phyloP scores from a whole-genome alignment of 495 filamentous ascomycete species.

The Hypoxylon fuscum region DNA sequence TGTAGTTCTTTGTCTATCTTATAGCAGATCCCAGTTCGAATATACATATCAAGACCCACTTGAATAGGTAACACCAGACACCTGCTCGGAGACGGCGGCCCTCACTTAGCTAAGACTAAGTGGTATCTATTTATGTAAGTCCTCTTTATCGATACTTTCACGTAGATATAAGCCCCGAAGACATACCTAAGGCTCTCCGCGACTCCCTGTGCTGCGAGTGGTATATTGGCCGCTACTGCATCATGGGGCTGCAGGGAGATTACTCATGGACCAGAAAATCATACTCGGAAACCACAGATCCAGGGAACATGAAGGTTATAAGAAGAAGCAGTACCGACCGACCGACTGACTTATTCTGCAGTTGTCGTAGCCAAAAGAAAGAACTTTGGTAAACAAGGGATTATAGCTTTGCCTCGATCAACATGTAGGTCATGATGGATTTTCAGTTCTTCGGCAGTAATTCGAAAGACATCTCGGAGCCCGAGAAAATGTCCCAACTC shows the following conservation, averaged over 20 bases:
- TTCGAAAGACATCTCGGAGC: constrained; percentile 42
- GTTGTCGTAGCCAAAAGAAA: constrained; percentile 12
- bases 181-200: too few relatives aligned
- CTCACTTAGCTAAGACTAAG: background rate
- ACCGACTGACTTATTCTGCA: constrained; percentile 17
- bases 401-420: constrained; percentile 13
- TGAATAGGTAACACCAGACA: constrained; percentile 12
- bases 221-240: too few relatives aligned
- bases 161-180: too few relatives aligned
- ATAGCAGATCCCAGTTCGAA: constrained; percentile 16
- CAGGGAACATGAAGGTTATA: background rate
- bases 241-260: too few relatives aligned
- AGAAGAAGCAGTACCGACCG: constrained; percentile 31
- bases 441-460: constrained; percentile 39
- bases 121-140: constrained; percentile 11
- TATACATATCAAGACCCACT: constrained; percentile 24
- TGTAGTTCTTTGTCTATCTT: constrained; percentile 4
- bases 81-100: background rate
- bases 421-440: constrained; percentile 47
- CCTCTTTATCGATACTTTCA: too few relatives aligned
- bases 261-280: background rate
- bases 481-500: constrained; percentile 36
- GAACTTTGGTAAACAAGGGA: background rate
- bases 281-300: background rate
- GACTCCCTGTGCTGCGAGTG: too few relatives aligned